These are phyloP conservation scores for Austroboletus festivus DNA, from an alignment of 768 basidiomycete genomes.

Conservation along the genomic window DNA sequence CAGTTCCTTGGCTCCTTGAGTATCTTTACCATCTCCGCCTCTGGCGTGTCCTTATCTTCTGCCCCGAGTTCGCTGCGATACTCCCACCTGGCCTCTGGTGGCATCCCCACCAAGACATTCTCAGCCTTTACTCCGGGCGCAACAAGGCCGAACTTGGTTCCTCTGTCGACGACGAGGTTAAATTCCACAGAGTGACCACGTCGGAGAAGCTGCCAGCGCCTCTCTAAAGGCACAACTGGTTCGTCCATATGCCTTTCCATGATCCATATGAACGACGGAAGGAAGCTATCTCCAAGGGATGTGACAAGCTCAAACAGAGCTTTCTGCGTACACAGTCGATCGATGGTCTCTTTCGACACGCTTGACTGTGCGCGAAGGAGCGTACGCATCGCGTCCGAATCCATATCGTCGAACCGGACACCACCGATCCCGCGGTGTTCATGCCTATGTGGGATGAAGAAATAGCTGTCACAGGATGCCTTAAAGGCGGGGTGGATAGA, in stretches of 20 bases:
- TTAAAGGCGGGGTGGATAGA: conserved; percentile 47
- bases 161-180: conserved; percentile 66
- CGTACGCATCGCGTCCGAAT: conserved; percentile 25
- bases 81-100: conserved; percentile 67
- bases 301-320: conserved; percentile 46
- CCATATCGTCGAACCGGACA: conserved; percentile 56
- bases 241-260: conserved; percentile 37
- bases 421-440: conserved; percentile 57
- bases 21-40: conserved; percentile 49
- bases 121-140: conserved; percentile 61
- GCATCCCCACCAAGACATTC: conserved; percentile 64
- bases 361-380: conserved; percentile 17
- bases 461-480: conserved; percentile 52
- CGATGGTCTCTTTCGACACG: conserved; percentile 2
- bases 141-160: conserved; percentile 62
- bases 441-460: conserved; percentile 47
- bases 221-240: conserved; percentile 16
- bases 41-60: conserved; percentile 43
- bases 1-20: conserved; percentile 33
- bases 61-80: conserved; percentile 55
- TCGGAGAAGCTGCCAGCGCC: conserved; percentile 53
- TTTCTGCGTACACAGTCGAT: conserved; percentile 25
- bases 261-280: conserved; percentile 47
- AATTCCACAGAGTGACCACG: conserved; percentile 56
- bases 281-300: conserved; percentile 41